phyloP scores from a whole-genome alignment of 2,329 filamentous ascomycete genomes.

The Zarea fungicola region DNA sequence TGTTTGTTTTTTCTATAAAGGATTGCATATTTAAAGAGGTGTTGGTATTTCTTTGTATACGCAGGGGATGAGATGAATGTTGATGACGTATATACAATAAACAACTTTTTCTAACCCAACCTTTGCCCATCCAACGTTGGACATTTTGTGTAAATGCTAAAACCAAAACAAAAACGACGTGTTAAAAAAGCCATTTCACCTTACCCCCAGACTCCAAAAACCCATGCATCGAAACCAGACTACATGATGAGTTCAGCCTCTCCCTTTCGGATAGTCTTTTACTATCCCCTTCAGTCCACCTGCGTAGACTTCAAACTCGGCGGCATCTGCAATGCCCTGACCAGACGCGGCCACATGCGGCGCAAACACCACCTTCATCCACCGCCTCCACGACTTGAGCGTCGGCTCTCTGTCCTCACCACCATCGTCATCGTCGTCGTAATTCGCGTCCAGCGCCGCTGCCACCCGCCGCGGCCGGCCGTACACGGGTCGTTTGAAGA shows the following conservation, averaged over 20 bases:
- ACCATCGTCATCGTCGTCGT: constrained; percentile 38
- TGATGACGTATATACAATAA: constrained; percentile 6
- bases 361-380: constrained; percentile 87
- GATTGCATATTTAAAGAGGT: constrained; percentile 1
- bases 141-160: too few relatives aligned
- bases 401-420: constrained; percentile 38
- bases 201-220: not conserved
- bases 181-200: not conserved
- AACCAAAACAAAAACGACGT: not conserved
- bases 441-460: constrained; percentile 27
- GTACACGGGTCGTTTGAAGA: constrained; percentile 65
- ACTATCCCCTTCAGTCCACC: constrained; percentile 48
- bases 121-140: not conserved
- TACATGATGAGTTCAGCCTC: not conserved
- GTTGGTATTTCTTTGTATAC: not conserved
- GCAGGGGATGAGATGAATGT: not conserved
- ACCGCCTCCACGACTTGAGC: constrained; percentile 61
- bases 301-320: constrained; percentile 71
- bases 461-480: constrained; percentile 31
- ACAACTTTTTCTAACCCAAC: not conserved
- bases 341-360: constrained; percentile 60
- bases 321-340: constrained; percentile 43
- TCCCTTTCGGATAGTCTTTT: constrained; percentile 2
- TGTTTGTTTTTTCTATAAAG: not conserved
- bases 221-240: not conserved